Evolutionary conservation across 179 eudicot species (phyloP).

Genomic region (Pouteria campechiana): DNA sequence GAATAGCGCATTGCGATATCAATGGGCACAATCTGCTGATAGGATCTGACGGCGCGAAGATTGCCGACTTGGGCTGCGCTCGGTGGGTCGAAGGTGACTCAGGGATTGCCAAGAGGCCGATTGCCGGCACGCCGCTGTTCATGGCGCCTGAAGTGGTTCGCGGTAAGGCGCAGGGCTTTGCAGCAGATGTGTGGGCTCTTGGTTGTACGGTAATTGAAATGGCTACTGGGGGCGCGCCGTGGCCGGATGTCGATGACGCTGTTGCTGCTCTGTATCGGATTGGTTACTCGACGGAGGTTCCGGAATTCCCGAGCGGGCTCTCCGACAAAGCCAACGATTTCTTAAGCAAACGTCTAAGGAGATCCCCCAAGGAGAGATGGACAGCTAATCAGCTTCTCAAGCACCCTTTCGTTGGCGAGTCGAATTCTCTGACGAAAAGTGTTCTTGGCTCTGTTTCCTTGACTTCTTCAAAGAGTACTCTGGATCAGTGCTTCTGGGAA

Average conservation of each 20-base stretch:
- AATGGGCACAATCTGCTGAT: slow-evolving; percentile 53
- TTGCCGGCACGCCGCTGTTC: slow-evolving; percentile 57
- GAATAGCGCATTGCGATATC: slow-evolving; percentile 72
- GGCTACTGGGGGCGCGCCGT: slow-evolving; percentile 50
- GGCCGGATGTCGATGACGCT: slow-evolving; percentile 19
- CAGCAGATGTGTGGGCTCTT: slow-evolving; percentile 58
- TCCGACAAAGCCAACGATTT: slow-evolving; percentile 58
- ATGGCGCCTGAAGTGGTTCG: slow-evolving; percentile 73
- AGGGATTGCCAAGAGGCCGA: background rate
- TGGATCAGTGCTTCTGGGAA: slow-evolving; percentile 24
- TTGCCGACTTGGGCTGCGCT: slow-evolving; percentile 92
- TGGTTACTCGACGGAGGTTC: slow-evolving; percentile 27
- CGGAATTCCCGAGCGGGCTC: slow-evolving; percentile 30
- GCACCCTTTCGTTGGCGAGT: slow-evolving; percentile 40
- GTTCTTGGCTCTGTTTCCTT: background rate
- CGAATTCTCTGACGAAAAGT: background rate
- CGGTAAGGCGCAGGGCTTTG: slow-evolving; percentile 37
- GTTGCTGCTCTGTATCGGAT: slow-evolving; percentile 28
- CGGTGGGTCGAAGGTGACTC: slow-evolving; percentile 15
- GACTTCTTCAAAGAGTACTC: slow-evolving; percentile 44
- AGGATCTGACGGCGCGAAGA: slow-evolving; percentile 21
- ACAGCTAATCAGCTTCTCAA: slow-evolving; percentile 42
- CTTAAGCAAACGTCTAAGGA: slow-evolving; percentile 40
- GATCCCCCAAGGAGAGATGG: slow-evolving; percentile 47
- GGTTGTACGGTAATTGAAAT: slow-evolving; percentile 55